These are phyloP conservation scores for Diaporthe australafricana DNA, from an alignment of 2,329 filamentous ascomycete species.

Conservation along the genomic window DNA sequence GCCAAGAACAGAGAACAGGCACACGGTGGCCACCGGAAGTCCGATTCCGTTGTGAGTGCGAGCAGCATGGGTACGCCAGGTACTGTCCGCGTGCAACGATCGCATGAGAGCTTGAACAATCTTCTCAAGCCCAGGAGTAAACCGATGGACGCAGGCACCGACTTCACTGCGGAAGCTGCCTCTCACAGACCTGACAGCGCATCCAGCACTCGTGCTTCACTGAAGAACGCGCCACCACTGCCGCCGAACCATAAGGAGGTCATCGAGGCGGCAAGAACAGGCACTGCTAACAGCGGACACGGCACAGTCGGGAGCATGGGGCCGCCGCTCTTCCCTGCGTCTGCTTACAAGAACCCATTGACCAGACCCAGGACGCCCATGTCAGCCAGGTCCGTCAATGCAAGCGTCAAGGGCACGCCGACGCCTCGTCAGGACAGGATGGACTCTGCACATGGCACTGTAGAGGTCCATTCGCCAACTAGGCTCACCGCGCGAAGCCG, in stretches of 20 bases:
- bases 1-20: constrained; percentile 55
- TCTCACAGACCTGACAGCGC: constrained; percentile 77
- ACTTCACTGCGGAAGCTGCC: constrained; percentile 51
- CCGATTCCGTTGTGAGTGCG: constrained; percentile 46
- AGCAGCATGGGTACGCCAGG: constrained; percentile 45
- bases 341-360: constrained; percentile 64
- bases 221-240: constrained; percentile 73
- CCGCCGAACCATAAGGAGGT: constrained; percentile 85
- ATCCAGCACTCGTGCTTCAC: constrained; percentile 67
- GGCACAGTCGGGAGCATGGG: constrained; percentile 72
- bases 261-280: constrained; percentile 81
- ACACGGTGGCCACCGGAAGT: constrained; percentile 48
- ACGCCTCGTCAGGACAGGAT: constrained; percentile 66
- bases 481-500: constrained; percentile 60
- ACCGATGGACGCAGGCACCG: constrained; percentile 48
- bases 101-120: constrained; percentile 63
- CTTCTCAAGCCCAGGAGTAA: constrained; percentile 53
- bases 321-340: constrained; percentile 85
- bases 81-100: constrained; percentile 57
- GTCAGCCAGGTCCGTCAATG: constrained; percentile 55
- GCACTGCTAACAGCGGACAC: constrained; percentile 60
- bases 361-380: constrained; percentile 71
- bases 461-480: constrained; percentile 61
- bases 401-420: constrained; percentile 58
- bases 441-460: constrained; percentile 59